Base-by-base conservation (phyloP, 1,284 basidiomycete species). In the Microbotryomycetes sp. region DNA sequence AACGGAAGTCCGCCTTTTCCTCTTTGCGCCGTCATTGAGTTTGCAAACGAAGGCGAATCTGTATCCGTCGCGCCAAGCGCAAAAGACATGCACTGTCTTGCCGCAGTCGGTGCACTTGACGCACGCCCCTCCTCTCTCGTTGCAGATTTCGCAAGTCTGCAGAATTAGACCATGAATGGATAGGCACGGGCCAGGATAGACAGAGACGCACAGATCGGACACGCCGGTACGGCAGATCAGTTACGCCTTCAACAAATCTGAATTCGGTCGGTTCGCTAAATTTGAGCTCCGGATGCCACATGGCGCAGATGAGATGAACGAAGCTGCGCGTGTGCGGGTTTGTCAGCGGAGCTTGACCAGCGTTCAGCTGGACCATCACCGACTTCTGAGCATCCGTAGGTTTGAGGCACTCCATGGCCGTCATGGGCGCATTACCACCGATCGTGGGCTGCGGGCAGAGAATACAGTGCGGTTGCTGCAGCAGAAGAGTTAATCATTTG, bases 1-100 rank as follows among this genome's bases (percentile, higher is more conserved):
- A 18, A 48, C 9, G 46, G 6, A 24, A 18, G 6, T 60, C n/a
- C 28, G 60, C 63, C 66, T 6, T 56, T 45, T 65, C 63, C 72
- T 86, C n/a, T n/a, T n/a, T n/a, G n/a, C n/a, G n/a, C n/a, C 85
- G n/a, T 86, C 86, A 72, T 87, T 89, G 79, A 96, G 97, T n/a
- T 83, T 85, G 27, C n/a, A n/a, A 76, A 96, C 91, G 74, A 97
- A 97, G 21, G 88, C 91, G 67, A 97, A 88, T 67, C 81, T 85
- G 76, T 86, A 84, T 0, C 86, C 86, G 24, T 84, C 79, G 57
- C 81, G 82, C 87, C 88, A 96, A 13, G 91, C 94, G 73, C 94
- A 98, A 0, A 89, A 87, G 11, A 87, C 81, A 75, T 98, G 94
- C 74, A 86, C 92, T 60, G 86, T 83, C 55, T 81, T 82, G 6